Conservation (phyloP, 2,329 filamentous ascomycete species). For the Hymenoscyphus occultus region DNA sequence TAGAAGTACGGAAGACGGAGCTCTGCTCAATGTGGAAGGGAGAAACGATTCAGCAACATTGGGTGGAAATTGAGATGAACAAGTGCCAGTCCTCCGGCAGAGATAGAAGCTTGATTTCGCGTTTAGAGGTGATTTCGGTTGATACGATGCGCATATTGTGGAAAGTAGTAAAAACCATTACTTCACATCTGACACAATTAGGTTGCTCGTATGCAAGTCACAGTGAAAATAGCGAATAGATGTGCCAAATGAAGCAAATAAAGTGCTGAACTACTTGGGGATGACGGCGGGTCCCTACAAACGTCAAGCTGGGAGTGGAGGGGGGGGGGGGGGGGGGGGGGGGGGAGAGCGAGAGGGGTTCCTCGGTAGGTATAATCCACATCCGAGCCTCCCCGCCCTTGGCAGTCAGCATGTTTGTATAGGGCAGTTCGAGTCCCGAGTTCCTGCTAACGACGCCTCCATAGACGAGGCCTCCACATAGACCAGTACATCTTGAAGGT, state of each 20-base stretch:
- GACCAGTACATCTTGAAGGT: background rate
- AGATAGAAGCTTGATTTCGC: background rate
- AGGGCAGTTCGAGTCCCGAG: background rate
- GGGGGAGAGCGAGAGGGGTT: background rate
- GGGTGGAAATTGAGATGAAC: background rate
- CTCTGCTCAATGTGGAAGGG: background rate
- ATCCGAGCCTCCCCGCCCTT: background rate
- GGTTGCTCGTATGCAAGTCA: slow-evolving; percentile 1
- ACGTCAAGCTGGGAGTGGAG: background rate
- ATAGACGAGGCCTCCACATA: background rate
- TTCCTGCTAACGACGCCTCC: background rate
- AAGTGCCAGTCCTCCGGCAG: background rate
- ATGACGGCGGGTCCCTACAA: background rate
- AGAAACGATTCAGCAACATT: background rate
- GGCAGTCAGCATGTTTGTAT: background rate
- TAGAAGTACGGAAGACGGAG: background rate
- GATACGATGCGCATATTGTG: background rate
- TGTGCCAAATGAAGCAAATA: background rate
- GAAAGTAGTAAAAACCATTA: background rate
- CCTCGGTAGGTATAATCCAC: background rate
- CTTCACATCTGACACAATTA: background rate
- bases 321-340: background rate
- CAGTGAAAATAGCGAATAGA: background rate
- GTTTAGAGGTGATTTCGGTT: background rate
- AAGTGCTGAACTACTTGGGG: background rate